Evolutionary conservation across 768 basidiomycete genomes (phyloP).

Genomic region (Gautieria morchelliformis): DNA sequence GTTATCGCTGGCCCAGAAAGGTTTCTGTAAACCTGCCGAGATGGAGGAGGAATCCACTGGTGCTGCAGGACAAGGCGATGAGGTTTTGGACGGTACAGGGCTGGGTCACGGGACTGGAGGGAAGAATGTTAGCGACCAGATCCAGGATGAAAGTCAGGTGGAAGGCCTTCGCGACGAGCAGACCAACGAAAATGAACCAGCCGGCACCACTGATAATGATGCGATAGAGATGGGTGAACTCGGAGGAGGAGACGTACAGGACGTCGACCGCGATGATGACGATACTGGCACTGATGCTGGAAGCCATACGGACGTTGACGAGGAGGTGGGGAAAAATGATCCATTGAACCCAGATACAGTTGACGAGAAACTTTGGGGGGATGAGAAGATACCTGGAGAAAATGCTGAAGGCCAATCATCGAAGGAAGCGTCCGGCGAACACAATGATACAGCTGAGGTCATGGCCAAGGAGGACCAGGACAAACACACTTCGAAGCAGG

Average conservation of each 20-base stretch:
- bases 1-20: slow-evolving; percentile 66
- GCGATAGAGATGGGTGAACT: slow-evolving; percentile 88
- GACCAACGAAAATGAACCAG: slow-evolving; percentile 27
- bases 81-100: slow-evolving; percentile 59
- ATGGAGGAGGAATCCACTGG: slow-evolving; percentile 39
- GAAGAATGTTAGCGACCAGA: slow-evolving; percentile 88
- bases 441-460: slow-evolving; percentile 52
- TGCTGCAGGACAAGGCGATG: slow-evolving; percentile 33
- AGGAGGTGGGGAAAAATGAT: slow-evolving; percentile 76
- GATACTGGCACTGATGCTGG: slow-evolving; percentile 42
- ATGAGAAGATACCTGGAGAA: slow-evolving; percentile 55
- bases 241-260: slow-evolving; percentile 76
- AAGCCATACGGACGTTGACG: slow-evolving; percentile 53
- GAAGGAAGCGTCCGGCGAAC: slow-evolving; percentile 47
- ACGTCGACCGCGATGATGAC: slow-evolving; percentile 43
- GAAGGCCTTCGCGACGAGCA: slow-evolving; percentile 80
- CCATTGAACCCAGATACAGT: slow-evolving; percentile 72
- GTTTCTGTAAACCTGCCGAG: slow-evolving; percentile 89
- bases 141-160: slow-evolving; percentile 93
- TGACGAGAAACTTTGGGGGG: slow-evolving; percentile 97
- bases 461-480: slow-evolving; percentile 62
- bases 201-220: slow-evolving; percentile 43
- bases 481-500: slow-evolving; percentile 19
- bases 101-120: slow-evolving; percentile 80
- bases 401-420: slow-evolving; percentile 47